A percentile compares a stretch with the other conserved stretches of the same genome.
phyloP scores from a whole-genome alignment of 225 moss, liverwort and hornwort species.

The Bryoerythrophyllum caledonicum region DNA sequence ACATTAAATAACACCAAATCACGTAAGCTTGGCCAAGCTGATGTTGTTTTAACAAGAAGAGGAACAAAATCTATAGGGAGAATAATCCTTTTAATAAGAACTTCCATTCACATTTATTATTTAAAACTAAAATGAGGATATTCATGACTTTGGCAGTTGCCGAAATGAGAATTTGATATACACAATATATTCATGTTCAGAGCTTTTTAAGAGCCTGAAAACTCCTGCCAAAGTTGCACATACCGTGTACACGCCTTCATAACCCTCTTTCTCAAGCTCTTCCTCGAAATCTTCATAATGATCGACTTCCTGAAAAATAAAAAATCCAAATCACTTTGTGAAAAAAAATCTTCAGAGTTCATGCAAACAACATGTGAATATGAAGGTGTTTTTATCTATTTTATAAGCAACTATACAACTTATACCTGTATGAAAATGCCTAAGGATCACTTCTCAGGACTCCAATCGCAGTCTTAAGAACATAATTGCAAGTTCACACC shows the following conservation, averaged over 20 bases:
- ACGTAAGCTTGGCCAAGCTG: not conserved
- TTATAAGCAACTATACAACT: constrained; percentile 29
- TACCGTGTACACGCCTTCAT: constrained; percentile 73
- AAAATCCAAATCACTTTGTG: constrained; percentile 17
- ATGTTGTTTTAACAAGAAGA: not conserved
- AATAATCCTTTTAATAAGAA: no score
- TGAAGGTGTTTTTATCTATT: not conserved
- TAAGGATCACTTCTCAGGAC: constrained; percentile 30
- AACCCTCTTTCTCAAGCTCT: constrained; percentile 68
- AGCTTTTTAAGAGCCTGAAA: no score
- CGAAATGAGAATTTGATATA: no score
- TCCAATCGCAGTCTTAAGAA: constrained; percentile 27
- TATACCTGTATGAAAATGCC: constrained; percentile 40
- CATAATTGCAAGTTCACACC: constrained; percentile 20
- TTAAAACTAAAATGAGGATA: not conserved
- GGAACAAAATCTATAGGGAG: not conserved
- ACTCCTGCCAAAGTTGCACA: constrained; percentile 16
- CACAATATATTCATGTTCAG: no score
- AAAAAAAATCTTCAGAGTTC: constrained; percentile 4
- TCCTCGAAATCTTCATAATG: constrained; percentile 66
- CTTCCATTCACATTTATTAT: not conserved
- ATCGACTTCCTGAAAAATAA: constrained; percentile 80
- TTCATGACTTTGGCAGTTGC: no score
- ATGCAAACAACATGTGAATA: not conserved
- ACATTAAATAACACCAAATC: constrained; percentile 21